A percentile compares a stretch with the other conserved stretches of the same genome.
Evolutionary conservation across 2,329 filamentous ascomycete genomes (phyloP).

Genomic region (Fusarium buharicum): DNA sequence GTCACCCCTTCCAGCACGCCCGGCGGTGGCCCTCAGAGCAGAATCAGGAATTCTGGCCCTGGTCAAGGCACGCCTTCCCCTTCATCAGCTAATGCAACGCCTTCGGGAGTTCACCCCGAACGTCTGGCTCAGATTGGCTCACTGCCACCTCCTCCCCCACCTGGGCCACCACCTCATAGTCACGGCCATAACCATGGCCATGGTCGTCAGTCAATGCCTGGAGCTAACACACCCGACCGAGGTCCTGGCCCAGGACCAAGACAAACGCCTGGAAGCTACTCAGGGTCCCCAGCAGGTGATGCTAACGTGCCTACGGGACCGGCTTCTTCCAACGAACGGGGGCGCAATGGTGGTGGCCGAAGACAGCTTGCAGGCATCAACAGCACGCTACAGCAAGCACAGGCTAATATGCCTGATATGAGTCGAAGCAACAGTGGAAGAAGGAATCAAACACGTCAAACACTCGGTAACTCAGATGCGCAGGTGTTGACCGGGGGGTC

Average conservation of each 20-base stretch:
- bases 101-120: constrained; percentile 60
- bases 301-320: constrained; percentile 51
- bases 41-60: constrained; percentile 53
- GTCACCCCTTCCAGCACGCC: constrained; percentile 45
- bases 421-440: constrained; percentile 51
- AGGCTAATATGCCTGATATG: constrained; percentile 54
- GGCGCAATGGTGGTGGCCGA: constrained; percentile 54
- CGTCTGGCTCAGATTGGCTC: constrained; percentile 59
- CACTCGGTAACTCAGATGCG: constrained; percentile 64
- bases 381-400: constrained; percentile 65
- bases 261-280: constrained; percentile 40
- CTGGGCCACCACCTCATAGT: constrained; percentile 45
- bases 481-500: constrained; percentile 67
- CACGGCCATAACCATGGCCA: constrained; percentile 37
- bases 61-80: constrained; percentile 42
- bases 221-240: constrained; percentile 49
- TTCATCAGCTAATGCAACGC: constrained; percentile 41
- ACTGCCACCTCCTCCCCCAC: constrained; percentile 49
- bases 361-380: constrained; percentile 70
- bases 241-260: constrained; percentile 38
- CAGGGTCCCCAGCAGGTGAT: constrained; percentile 43
- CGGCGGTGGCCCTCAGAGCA: constrained; percentile 51
- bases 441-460: constrained; percentile 53
- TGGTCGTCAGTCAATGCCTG: constrained; percentile 48
- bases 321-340: constrained; percentile 52